phyloP scores from a whole-genome alignment of 306 rosid genomes.

The Vigna mungo region DNA sequence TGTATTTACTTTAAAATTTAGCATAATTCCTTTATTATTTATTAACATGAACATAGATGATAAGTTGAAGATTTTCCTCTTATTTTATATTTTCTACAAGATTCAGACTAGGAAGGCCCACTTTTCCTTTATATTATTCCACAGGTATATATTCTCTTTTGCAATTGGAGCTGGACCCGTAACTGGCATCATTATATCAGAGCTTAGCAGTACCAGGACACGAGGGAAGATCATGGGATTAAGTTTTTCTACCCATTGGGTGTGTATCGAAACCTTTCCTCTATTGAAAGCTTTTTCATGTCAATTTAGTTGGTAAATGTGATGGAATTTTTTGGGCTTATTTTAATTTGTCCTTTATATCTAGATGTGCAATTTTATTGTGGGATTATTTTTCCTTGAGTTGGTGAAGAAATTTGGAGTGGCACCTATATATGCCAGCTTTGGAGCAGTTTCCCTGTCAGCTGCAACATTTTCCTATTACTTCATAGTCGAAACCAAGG shows the following conservation, averaged over 20 bases:
- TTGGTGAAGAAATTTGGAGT: conserved; percentile 83
- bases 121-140: conserved; percentile 29
- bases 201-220: conserved; percentile 83
- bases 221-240: conserved; percentile 92
- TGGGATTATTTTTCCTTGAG: conserved; percentile 87
- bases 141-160: conserved; percentile 83
- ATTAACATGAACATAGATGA: neutral
- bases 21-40: conserved; percentile 26
- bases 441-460: conserved; percentile 74
- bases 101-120: conserved; percentile 22
- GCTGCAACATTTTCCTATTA: conserved; percentile 73
- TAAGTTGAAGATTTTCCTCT: conserved; percentile 7
- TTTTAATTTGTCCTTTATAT: conserved; percentile 21
- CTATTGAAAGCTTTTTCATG: conserved; percentile 20
- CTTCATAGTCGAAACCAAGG: conserved; percentile 83
- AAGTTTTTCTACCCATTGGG: conserved; percentile 91
- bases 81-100: conserved; percentile 3
- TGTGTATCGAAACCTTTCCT: conserved; percentile 40
- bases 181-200: conserved; percentile 88
- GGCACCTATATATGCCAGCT: conserved; percentile 78
- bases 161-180: conserved; percentile 95
- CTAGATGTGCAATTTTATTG: conserved; percentile 87
- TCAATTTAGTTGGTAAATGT: neutral
- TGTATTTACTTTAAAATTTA: neutral
- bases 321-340: conserved; percentile 5